Evolutionary conservation across 352 stramenopile genomes (phyloP), one percentile per base, ranked within the genome.

Genomic region (Globisporangium canariense): DNA sequence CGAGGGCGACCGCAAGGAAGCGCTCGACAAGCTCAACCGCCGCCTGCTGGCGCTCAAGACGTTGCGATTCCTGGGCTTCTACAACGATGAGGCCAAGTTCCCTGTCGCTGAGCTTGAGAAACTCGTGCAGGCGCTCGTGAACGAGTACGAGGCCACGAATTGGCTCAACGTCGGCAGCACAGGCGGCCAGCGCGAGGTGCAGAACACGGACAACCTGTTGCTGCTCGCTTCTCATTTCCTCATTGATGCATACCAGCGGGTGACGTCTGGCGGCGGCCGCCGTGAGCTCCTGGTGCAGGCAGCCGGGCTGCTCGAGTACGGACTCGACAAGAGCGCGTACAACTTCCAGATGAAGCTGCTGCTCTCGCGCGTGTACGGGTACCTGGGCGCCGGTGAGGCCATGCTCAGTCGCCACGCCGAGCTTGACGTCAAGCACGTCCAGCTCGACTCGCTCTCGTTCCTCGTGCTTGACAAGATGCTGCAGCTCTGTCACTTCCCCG

Each of bases 261-360:
- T 28, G 58, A 55, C 16, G 60, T 13, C 40, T n/a, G 13, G 40
- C 13, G 43, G 16, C 18, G 60, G 65, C 1, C 69, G 70, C 14
- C 72, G 73, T 5, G 65, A 77, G 18, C 58, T 89, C 34, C 66
- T 96, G 3, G 53, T 90, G 25, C 75, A 83, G 14, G 75, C 81
- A 0, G 83, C 81, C 34, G 71, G 71, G 36, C 64, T 92, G 49
- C 67, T 96, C 0, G 87, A 96, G 66, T 87, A 84, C 46, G 87
- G 82, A 0, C 58, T 96, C n/a, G 76, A 77, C 36, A 83, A 88
- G 53, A 96, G 87, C 58, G 75, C 81, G 32, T 96, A 93, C 79
- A 96, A 96, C 62, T 96, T 96, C 67, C 87, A 96, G 73, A 94
- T 96, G 85, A 94, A 94, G 72, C 73, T 96, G n/a, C 66, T 94